Conservation (phyloP, 805 yeast genomes). For the Metschnikowia hibisci region DNA sequence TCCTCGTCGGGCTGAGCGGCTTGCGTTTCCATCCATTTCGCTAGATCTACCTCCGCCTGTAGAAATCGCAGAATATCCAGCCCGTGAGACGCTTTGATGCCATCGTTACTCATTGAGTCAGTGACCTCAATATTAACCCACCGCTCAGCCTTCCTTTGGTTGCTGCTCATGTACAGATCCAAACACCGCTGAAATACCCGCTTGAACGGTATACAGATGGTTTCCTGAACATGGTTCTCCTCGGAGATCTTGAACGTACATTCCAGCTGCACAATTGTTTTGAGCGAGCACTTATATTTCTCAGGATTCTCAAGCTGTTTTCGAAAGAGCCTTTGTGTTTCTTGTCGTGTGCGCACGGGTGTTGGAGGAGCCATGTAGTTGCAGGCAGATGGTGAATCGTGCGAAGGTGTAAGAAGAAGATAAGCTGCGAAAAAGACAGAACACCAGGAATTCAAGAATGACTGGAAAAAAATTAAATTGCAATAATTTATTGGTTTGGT, state of each 20-base stretch:
- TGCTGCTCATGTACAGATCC: slow-evolving; percentile 19
- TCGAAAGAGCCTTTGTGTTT: slow-evolving; percentile 25
- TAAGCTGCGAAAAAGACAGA: too few species aligned
- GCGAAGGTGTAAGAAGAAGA: background rate
- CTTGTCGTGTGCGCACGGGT: slow-evolving; percentile 32
- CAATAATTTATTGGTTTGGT: too few species aligned
- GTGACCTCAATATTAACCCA: slow-evolving; percentile 42
- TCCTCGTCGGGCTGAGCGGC: background rate
- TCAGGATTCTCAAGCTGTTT: slow-evolving; percentile 28
- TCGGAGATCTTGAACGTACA: slow-evolving; percentile 36
- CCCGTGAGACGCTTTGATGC: slow-evolving; percentile 18
- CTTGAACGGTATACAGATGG: slow-evolving; percentile 42
- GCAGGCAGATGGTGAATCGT: background rate
- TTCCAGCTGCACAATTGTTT: slow-evolving; percentile 37
- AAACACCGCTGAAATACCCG: slow-evolving; percentile 40
- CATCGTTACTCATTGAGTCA: slow-evolving; percentile 30
- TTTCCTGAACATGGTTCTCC: slow-evolving; percentile 26
- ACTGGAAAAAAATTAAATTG: too few species aligned
- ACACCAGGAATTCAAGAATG: too few species aligned
- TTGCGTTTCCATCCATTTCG: slow-evolving; percentile 26
- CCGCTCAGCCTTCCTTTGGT: slow-evolving; percentile 23
- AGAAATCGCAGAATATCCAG: slow-evolving; percentile 32
- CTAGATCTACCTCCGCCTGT: slow-evolving; percentile 36
- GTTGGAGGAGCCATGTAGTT: slow-evolving; percentile 42
- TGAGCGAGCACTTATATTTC: slow-evolving; percentile 31